Percentiles rank a stretch among this genome's conserved stretches.
These are phyloP conservation scores for Coccomyxa subellipsoidea DNA, from an alignment of 163 green algal genomes.

Conservation along the genomic window DNA sequence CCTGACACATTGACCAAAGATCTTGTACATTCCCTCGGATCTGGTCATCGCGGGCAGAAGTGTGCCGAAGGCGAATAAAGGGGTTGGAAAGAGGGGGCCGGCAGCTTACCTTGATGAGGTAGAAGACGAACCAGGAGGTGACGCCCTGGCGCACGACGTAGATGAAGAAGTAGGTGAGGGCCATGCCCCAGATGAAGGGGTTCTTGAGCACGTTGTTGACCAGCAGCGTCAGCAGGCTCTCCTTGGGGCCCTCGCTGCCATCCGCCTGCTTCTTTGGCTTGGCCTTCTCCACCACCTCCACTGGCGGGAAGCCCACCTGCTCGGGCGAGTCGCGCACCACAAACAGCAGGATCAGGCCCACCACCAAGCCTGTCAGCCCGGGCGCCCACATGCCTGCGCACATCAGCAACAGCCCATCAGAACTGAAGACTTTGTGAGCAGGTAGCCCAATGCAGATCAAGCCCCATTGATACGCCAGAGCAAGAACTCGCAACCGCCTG, in stretches of 20 bases:
- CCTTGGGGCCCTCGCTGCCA: constrained; percentile 30
- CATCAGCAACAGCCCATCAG: background rate
- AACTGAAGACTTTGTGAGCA: no score
- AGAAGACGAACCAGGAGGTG: constrained; percentile 81
- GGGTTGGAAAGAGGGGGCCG: no score
- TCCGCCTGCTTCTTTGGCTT: constrained; percentile 3
- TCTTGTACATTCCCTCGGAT: no score
- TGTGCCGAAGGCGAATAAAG: no score
- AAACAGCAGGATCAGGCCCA: constrained; percentile 77
- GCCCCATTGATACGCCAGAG: no score
- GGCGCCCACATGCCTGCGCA: constrained; percentile 84
- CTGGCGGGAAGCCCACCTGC: constrained; percentile 73
- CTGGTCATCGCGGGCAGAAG: no score
- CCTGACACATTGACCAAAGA: no score
- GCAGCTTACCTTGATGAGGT: constrained; percentile 54
- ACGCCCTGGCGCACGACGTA: constrained; percentile 92
- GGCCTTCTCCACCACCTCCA: constrained; percentile 55
- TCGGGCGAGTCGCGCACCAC: constrained; percentile 82
- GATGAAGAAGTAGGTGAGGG: constrained; percentile 98
- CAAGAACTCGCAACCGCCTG: no score
- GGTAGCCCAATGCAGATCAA: no score
- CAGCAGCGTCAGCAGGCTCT: constrained; percentile 66
- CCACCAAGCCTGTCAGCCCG: constrained; percentile 81
- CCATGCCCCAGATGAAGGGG: constrained; percentile 95
- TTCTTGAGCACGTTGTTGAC: constrained; percentile 81